phyloP scores from a whole-genome alignment of 192 early-diverging fungal species.

The Blastocladiella britannica region DNA sequence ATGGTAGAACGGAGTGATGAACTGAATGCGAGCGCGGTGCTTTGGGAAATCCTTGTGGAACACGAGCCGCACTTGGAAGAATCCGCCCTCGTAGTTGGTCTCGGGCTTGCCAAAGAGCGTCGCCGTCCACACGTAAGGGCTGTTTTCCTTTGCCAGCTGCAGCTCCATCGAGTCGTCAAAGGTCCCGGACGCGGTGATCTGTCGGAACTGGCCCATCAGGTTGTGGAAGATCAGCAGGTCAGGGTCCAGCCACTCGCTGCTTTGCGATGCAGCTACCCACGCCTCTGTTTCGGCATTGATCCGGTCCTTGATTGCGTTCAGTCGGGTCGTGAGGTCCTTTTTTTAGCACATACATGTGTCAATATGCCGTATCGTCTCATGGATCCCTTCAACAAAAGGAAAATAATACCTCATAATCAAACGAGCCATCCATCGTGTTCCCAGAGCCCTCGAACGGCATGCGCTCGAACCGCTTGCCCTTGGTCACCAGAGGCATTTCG shows the following conservation, averaged over 20 bases:
- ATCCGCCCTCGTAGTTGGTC: slow-evolving; percentile 35
- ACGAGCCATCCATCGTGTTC: slow-evolving; percentile 31
- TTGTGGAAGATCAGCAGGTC: slow-evolving; percentile 24
- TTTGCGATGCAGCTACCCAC: slow-evolving; percentile 23
- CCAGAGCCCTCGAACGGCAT: slow-evolving; percentile 25
- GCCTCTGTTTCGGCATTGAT: slow-evolving; percentile 22
- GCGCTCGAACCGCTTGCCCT: slow-evolving; percentile 20
- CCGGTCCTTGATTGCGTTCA: slow-evolving; percentile 17
- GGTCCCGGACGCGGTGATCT: slow-evolving; percentile 24
- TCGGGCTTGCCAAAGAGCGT: slow-evolving; percentile 24
- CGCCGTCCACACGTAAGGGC: slow-evolving; percentile 38
- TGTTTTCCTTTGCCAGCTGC: slow-evolving; percentile 16
- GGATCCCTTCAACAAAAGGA: no score
- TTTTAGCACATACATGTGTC: no score
- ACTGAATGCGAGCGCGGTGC: slow-evolving; percentile 27
- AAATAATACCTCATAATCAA: slow-evolving; percentile 18
- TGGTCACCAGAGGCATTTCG: slow-evolving; percentile 19
- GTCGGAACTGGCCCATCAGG: slow-evolving; percentile 27
- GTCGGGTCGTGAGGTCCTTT: slow-evolving; percentile 17
- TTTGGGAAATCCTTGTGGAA: slow-evolving; percentile 36
- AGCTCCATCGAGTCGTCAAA: slow-evolving; percentile 23
- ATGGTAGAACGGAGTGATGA: slow-evolving; percentile 35
- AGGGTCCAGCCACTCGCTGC: slow-evolving; percentile 18
- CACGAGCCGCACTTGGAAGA: slow-evolving; percentile 28
- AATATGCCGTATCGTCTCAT: no score